phyloP scores from a whole-genome alignment of 805 yeast species.

The Ogataea thermomethanolica region DNA sequence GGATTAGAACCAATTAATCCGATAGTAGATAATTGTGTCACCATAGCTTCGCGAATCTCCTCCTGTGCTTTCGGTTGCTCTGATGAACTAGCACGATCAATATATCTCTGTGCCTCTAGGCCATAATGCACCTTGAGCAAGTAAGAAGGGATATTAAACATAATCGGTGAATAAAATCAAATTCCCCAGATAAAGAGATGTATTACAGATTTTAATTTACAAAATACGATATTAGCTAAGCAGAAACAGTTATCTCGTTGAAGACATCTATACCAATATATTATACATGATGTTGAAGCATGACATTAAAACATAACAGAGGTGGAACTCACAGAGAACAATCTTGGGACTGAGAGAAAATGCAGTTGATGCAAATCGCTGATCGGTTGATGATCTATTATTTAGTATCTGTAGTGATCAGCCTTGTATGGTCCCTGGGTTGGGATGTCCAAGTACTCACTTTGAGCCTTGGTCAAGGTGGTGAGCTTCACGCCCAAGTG shows the following conservation, averaged over 20 bases:
- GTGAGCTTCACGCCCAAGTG: slow-evolving; percentile 91
- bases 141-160: slow-evolving; percentile 24
- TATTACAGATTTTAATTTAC: neutral
- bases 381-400: slow-evolving; percentile 1
- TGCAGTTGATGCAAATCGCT: slow-evolving; percentile 33
- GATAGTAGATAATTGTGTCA: slow-evolving; percentile 12
- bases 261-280: slow-evolving; percentile 1
- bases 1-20: slow-evolving; percentile 26
- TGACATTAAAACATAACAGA: slow-evolving; percentile 8
- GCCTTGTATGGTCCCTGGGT: slow-evolving; percentile 96
- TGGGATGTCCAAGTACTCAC: slow-evolving; percentile 92
- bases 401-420: slow-evolving; percentile 95
- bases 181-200: slow-evolving; percentile 6
- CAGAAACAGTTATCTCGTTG: slow-evolving; percentile 2
- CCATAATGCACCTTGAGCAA: slow-evolving; percentile 22
- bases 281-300: slow-evolving; percentile 13
- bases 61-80: slow-evolving; percentile 17
- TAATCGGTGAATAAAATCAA: neutral
- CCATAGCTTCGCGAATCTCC: slow-evolving; percentile 12
- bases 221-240: neutral
- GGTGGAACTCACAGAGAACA: slow-evolving; percentile 1
- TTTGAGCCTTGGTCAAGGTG: slow-evolving; percentile 70
- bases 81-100: slow-evolving; percentile 4
- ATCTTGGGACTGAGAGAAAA: slow-evolving; percentile 3
- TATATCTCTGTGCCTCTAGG: slow-evolving; percentile 11